Base-by-base conservation (phyloP, 2,329 filamentous ascomycete species). In the Aspergillus ochraceus region DNA sequence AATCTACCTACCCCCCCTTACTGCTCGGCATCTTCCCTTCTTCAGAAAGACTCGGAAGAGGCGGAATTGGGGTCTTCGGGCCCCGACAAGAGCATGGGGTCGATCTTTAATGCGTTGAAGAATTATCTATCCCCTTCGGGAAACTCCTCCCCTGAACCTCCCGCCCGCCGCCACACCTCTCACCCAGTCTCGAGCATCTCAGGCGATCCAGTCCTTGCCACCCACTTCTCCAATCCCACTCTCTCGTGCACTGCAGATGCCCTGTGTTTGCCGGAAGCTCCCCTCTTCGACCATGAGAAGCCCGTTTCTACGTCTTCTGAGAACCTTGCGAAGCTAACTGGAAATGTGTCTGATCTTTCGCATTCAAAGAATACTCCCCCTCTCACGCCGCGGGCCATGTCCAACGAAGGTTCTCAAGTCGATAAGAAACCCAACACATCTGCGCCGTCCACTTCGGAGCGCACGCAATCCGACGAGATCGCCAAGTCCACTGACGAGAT, bases 371-470 rank as follows among this genome's bases (percentile, higher is more conserved):
- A 92, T 82, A 95, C 91, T 69, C 90, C 92, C 68, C 88, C 92
- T 62, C 93, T 94, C 68, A 96, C 94, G 58, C 94, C 92, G 65
- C 89, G 94, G 79, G 90, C 93, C 61, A 86, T 94, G 71, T 96
- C 92, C 58, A 84, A 86, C 75, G 86, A 86, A 71, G 81, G 79
- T 50, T 65, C 69, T 26, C 68, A 73, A 66, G 61, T 70, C 52
- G 72, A 72, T 52, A 72, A 74, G 64, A 69, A 68, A 54, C 68
- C 72, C 57, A 62, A 58, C 59, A 64, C 71, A 30, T 63, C 74
- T 4, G 55, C 66, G 6, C 61, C 68, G 14, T 61, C 61, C 17
- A 57, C 69, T 4, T 67, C 66, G 17, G 62, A 64, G 30, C 62
- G 60, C 20, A 58, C 60, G 26, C 63, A 57, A 60, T 52, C 68